Percentiles rank a stretch among this genome's conserved stretches.
phyloP scores from a whole-genome alignment of 2,329 filamentous ascomycete genomes.

The Penicillium hesseltinei region DNA sequence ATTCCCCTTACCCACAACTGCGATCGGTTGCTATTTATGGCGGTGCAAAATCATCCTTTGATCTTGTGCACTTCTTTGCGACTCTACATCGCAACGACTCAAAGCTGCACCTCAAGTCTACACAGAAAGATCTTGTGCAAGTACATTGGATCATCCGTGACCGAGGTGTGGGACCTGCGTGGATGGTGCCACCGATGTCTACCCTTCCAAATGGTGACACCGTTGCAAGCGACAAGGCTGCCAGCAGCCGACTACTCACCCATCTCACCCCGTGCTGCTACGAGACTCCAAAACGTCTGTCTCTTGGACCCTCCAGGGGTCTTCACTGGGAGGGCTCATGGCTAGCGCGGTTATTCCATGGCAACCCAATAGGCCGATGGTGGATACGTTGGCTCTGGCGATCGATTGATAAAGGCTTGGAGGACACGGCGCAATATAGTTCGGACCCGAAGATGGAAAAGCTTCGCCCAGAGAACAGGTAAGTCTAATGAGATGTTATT shows the following conservation, averaged over 20 bases:
- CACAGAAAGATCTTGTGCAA: slow-evolving; percentile 12
- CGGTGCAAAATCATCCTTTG: slow-evolving; percentile 29
- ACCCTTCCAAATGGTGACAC: slow-evolving; percentile 16
- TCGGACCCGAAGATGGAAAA: slow-evolving; percentile 19
- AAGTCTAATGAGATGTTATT: background rate
- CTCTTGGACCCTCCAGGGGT: background rate
- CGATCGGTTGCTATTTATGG: slow-evolving; percentile 25
- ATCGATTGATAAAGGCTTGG: slow-evolving; percentile 15
- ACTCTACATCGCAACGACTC: slow-evolving; percentile 21
- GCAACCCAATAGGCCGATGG: slow-evolving; percentile 23
- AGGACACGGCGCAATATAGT: slow-evolving; percentile 16
- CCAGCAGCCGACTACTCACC: slow-evolving; percentile 21
- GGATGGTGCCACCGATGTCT: slow-evolving; percentile 25
- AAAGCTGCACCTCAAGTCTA: slow-evolving; percentile 10
- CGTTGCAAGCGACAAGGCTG: slow-evolving; percentile 25
- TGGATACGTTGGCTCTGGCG: slow-evolving; percentile 20
- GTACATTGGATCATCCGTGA: slow-evolving; percentile 29
- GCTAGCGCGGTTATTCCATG: slow-evolving; percentile 20
- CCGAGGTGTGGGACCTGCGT: slow-evolving; percentile 19
- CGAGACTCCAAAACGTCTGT: slow-evolving; percentile 18
- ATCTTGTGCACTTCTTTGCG: slow-evolving; percentile 28
- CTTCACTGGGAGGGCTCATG: slow-evolving; percentile 23
- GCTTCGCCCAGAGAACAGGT: slow-evolving; percentile 23
- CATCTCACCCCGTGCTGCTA: slow-evolving; percentile 20
- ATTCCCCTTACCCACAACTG: background rate